phyloP scores from a whole-genome alignment of 192 early-diverging fungal genomes.

The Backusella mclennaniae region DNA sequence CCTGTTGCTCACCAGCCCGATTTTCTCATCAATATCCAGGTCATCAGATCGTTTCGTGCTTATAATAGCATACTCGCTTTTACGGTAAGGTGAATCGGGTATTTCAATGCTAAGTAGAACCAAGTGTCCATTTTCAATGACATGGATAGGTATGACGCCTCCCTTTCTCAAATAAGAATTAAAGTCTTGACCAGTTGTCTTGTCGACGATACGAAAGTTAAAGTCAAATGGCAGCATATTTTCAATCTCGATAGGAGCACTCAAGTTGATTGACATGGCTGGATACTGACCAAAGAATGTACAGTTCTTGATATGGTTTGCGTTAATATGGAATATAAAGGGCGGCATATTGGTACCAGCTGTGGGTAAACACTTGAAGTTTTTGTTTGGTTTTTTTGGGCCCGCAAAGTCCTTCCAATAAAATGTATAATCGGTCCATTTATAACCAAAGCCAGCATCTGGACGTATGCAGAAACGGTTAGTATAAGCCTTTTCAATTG shows the following conservation, averaged over 20 bases:
- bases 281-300: conserved; percentile 60
- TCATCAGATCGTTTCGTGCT: conserved; percentile 81
- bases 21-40: conserved; percentile 67
- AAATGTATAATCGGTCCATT: conserved; percentile 77
- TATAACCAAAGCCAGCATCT: conserved; percentile 78
- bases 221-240: conserved; percentile 92
- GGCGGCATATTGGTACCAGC: conserved; percentile 50
- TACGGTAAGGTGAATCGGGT: conserved; percentile 64
- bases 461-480: conserved; percentile 80
- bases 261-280: conserved; percentile 73
- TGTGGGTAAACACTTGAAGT: conserved; percentile 36
- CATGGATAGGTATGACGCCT: conserved; percentile 73
- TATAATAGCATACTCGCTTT: conserved; percentile 85
- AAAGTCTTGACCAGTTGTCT: conserved; percentile 67
- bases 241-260: conserved; percentile 85
- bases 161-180: conserved; percentile 65
- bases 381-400: conserved; percentile 12
- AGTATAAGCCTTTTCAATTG: conserved; percentile 82
- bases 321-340: conserved; percentile 74
- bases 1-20: conserved; percentile 46
- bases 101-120: conserved; percentile 75
- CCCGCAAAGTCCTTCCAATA: conserved; percentile 83
- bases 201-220: conserved; percentile 77
- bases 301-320: conserved; percentile 47
- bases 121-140: conserved; percentile 79